These are phyloP conservation scores for Backusella tuberculispora DNA, from an alignment of 192 early-diverging fungal genomes.

Conservation along the genomic window DNA sequence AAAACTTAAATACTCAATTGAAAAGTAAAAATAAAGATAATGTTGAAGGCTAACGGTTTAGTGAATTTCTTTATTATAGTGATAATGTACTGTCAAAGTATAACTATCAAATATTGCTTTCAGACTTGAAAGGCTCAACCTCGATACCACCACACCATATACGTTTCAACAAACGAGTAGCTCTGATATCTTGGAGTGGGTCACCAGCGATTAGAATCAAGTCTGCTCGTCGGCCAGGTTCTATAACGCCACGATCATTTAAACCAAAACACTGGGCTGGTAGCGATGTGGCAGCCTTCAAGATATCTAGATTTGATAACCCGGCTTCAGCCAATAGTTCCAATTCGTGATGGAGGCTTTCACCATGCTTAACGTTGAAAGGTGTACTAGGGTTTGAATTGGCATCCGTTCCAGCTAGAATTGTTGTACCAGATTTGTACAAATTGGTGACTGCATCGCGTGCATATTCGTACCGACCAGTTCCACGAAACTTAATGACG, in stretches of 20 bases:
- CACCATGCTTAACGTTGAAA: background rate
- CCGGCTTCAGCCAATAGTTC: background rate
- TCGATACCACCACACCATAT: background rate
- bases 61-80: no score
- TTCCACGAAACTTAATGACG: background rate
- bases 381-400: background rate
- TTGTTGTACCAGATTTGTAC: background rate
- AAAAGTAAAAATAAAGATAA: no score
- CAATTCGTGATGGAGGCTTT: background rate
- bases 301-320: background rate
- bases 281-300: constrained; percentile 14
- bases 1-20: no score
- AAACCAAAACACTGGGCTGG: constrained; percentile 19
- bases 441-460: background rate
- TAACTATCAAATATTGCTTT: background rate
- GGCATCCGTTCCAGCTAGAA: background rate
- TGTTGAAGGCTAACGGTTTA: no score
- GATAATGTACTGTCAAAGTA: background rate
- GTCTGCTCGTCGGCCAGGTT: constrained; percentile 26
- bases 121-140: background rate
- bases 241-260: constrained; percentile 23
- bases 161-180: background rate
- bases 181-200: background rate
- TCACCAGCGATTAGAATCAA: constrained; percentile 17
- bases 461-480: background rate